Evolutionary conservation across 352 stramenopile species (phyloP).

Genomic region (Saprolegnia diclina): DNA sequence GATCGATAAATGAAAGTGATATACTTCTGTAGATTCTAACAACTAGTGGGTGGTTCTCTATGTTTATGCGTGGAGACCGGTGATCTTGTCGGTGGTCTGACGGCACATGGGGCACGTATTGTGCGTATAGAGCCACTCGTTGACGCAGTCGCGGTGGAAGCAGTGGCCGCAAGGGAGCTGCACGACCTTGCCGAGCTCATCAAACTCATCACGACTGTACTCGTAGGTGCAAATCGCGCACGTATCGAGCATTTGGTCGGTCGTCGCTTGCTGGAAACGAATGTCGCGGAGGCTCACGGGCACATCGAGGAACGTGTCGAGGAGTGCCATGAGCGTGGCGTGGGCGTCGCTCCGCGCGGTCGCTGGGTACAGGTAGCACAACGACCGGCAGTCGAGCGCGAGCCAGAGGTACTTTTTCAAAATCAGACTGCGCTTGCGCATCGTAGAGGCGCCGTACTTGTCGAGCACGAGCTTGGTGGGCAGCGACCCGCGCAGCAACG

Average conservation of each 20-base stretch:
- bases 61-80: not conserved
- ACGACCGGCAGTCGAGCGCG: not conserved
- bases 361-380: slow-evolving; percentile 1
- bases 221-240: slow-evolving; percentile 12
- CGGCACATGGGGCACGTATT: slow-evolving; percentile 66
- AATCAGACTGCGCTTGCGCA: not conserved
- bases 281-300: slow-evolving; percentile 13
- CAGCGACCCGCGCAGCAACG: not conserved
- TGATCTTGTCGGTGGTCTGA: not conserved
- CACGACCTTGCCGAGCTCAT: slow-evolving; percentile 26
- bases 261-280: slow-evolving; percentile 1
- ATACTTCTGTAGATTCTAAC: too few relatives aligned
- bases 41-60: not conserved
- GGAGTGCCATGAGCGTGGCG: not conserved
- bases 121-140: slow-evolving; percentile 68
- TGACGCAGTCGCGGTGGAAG: slow-evolving; percentile 71
- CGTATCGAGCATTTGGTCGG: not conserved
- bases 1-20: too few relatives aligned
- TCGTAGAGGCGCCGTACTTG: slow-evolving; percentile 6
- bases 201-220: not conserved
- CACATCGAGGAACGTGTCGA: not conserved
- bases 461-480: slow-evolving; percentile 5
- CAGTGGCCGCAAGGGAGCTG: slow-evolving; percentile 54
- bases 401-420: slow-evolving; percentile 9
- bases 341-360: not conserved